Percentiles rank a stretch among this genome's conserved stretches.
phyloP scores from a whole-genome alignment of 345 rosid genomes.

The Diplotaxis tenuifolia region DNA sequence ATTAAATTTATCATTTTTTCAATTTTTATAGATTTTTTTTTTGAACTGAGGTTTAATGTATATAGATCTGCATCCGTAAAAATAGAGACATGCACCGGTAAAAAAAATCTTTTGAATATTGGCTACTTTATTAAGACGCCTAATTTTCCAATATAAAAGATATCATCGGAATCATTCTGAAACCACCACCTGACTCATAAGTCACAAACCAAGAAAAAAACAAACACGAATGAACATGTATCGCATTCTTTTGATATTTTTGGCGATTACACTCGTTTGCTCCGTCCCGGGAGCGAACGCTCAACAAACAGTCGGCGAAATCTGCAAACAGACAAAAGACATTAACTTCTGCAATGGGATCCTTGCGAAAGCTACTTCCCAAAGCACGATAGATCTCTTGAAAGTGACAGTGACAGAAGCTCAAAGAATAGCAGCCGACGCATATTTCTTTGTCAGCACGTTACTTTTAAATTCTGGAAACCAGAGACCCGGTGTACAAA shows the following conservation, averaged over 20 bases:
- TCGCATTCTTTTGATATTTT: neutral
- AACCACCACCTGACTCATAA: too few species aligned
- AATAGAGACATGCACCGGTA: neutral
- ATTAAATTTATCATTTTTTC: too few species aligned
- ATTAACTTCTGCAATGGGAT: conserved; percentile 2
- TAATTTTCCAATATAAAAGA: conserved; percentile 2
- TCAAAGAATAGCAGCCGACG: conserved; percentile 5
- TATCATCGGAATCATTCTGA: neutral
- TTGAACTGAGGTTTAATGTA: too few species aligned
- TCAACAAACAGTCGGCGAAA: neutral
- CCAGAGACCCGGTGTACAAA: conserved; percentile 1
- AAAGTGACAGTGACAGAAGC: conserved; percentile 29
- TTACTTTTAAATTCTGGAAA: conserved; percentile 24
- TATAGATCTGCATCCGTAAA: too few species aligned
- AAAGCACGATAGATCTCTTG: conserved; percentile 25
- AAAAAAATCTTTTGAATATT: conserved; percentile 17
- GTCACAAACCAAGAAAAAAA: neutral
- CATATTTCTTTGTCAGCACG: conserved; percentile 23
- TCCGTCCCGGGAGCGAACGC: conserved; percentile 12
- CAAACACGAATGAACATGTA: conserved; percentile 7
- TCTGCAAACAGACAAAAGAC: conserved; percentile 32
- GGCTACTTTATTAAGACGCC: conserved; percentile 15
- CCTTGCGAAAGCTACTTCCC: neutral
- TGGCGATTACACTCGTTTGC: neutral
- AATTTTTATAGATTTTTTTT: too few species aligned